Evolutionary conservation across 208 protist species (phyloP).

Genomic region (Endotrypanum monterogeii): DNA sequence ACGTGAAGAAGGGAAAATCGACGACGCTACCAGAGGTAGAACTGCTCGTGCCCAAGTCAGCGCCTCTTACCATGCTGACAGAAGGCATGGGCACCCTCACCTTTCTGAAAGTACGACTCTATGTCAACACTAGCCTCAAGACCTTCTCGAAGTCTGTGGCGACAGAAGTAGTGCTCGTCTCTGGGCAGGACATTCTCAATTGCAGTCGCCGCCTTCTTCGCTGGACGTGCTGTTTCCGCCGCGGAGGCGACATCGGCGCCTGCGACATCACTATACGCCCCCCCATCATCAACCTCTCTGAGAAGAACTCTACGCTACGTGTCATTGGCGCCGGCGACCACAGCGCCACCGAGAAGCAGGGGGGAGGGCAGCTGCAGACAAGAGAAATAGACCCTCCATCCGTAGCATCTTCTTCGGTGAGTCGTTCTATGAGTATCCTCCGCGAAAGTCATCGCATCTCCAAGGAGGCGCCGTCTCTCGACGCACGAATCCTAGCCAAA

Average conservation of each 20-base stretch:
- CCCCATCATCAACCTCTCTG: slow-evolving; percentile 34
- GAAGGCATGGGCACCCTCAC: slow-evolving; percentile 40
- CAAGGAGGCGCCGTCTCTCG: slow-evolving; percentile 22
- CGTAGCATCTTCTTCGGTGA: slow-evolving; percentile 9
- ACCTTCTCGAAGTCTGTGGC: slow-evolving; percentile 50
- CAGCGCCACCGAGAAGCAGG: neutral
- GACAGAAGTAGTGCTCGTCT: slow-evolving; percentile 68
- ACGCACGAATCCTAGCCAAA: slow-evolving; percentile 8
- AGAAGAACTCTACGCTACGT: slow-evolving; percentile 26
- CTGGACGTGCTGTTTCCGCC: slow-evolving; percentile 69
- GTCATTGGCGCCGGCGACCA: slow-evolving; percentile 13
- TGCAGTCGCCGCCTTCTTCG: slow-evolving; percentile 39
- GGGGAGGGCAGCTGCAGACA: neutral
- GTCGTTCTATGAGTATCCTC: slow-evolving; percentile 17
- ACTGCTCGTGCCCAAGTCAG: slow-evolving; percentile 37
- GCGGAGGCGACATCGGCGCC: slow-evolving; percentile 11
- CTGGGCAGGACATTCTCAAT: slow-evolving; percentile 38
- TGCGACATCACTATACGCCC: slow-evolving; percentile 24
- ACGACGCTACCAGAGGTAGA: slow-evolving; percentile 35
- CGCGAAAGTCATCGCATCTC: slow-evolving; percentile 12
- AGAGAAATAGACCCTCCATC: slow-evolving; percentile 1
- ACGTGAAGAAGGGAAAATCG: slow-evolving; percentile 42
- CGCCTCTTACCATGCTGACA: slow-evolving; percentile 64
- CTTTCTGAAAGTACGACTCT: slow-evolving; percentile 58
- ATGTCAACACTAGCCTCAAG: slow-evolving; percentile 36